Base-by-base conservation (phyloP, 371 early-diverging fungal species). In the Mucor irregularis region DNA sequence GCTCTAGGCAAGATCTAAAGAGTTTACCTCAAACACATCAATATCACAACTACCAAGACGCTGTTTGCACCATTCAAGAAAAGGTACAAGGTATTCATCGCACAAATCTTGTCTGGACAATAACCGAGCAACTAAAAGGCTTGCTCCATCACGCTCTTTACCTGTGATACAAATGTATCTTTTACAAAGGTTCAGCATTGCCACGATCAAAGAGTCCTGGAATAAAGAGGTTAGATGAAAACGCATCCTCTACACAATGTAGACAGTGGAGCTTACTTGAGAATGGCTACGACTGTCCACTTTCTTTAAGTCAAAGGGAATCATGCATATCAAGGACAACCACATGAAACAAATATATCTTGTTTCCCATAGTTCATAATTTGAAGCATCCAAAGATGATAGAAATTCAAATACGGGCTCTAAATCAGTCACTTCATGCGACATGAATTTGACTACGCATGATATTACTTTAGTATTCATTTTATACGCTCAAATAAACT, bases 321-420 rank as follows among this genome's bases (percentile, higher is more conserved):
- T 86, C 93, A 93, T 92, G 49, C 86, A 84, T 56, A 96, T 82
- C 34, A 96, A 77, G 0, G 93, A 92, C n/a, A 94, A 65, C 94
- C 94, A 94, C 21, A 93, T 73, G 31, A 93, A 71, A 26, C 88
- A 73, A 11, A 93, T 73, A 59, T 91, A 94, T 11, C 92, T 80
- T 2, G 77, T 77, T 55, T 89, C 88, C 96, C 95, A 94, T 11
- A 70, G 35, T 1, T 43, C 26, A 19, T 51, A 50, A 22, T 52
- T 50, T 7, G 52, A 29, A 25, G 72, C 48, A 35, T 81, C 56
- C 47, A 71, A 61, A 9, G 29, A 46, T 29, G 56, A 65, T 30
- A 89, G 62, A 62, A 82, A 86, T 34, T 72, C 78, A 58, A 92
- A 85, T 9, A 85, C 80, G 0, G 94, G 94, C 62, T 96, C 96